Conservation (phyloP, 2,329 filamentous ascomycete species). For the Purpureocillium lavendulum region DNA sequence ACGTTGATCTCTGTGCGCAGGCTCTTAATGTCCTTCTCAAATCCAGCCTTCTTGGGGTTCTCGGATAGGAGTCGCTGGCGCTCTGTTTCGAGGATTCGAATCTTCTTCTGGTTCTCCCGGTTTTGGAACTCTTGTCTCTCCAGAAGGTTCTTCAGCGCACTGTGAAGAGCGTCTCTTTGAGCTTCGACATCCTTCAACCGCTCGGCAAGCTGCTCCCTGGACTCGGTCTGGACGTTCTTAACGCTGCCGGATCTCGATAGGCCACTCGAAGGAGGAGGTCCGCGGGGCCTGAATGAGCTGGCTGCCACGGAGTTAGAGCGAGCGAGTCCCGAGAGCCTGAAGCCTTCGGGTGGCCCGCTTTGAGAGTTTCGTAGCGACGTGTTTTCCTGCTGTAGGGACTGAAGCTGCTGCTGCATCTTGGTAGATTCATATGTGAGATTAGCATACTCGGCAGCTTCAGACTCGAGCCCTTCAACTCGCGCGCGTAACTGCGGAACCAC, state of each 20-base stretch:
- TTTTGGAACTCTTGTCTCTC: constrained; percentile 80
- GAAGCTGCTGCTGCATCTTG: constrained; percentile 80
- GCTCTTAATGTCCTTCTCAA: constrained; percentile 72
- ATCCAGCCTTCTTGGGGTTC: constrained; percentile 67
- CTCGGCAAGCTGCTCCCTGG: constrained; percentile 64
- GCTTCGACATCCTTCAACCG: constrained; percentile 86
- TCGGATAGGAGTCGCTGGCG: constrained; percentile 62
- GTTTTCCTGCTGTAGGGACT: constrained; percentile 61
- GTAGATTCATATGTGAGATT: constrained; percentile 71
- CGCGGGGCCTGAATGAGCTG: constrained; percentile 31
- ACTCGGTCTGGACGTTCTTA: constrained; percentile 43
- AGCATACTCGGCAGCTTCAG: constrained; percentile 63
- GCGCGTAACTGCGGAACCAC: constrained; percentile 71
- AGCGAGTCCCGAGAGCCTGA: constrained; percentile 34
- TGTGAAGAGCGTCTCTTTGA: constrained; percentile 87
- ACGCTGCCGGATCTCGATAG: constrained; percentile 54
- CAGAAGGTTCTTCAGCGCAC: constrained; percentile 75
- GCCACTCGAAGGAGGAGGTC: constrained; percentile 25
- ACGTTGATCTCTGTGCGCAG: constrained; percentile 79
- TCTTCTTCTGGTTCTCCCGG: constrained; percentile 73
- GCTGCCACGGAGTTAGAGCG: constrained; percentile 59
- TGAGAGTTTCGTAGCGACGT: constrained; percentile 40
- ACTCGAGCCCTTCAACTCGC: constrained; percentile 69
- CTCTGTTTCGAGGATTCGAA: constrained; percentile 68
- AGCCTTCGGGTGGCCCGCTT: constrained; percentile 9